phyloP scores from a whole-genome alignment of 1,139 yeast species.

The Yamadazyma pseudoaaseri region DNA sequence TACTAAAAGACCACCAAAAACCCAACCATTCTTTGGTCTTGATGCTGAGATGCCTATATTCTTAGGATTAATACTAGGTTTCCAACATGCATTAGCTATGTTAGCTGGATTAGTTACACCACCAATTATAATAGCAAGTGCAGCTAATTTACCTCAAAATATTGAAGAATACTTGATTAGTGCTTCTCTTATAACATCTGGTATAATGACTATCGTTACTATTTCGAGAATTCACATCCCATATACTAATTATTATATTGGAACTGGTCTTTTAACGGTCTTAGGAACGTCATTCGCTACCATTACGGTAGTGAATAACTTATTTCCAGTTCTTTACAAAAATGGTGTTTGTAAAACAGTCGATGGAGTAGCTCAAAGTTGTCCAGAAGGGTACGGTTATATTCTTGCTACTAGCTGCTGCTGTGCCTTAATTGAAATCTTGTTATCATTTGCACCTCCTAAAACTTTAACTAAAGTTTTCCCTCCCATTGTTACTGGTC shows the following conservation, averaged over 20 bases:
- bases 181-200: conserved; percentile 72
- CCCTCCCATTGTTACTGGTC: conserved; percentile 91
- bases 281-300: conserved; percentile 91
- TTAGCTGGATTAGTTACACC: conserved; percentile 88
- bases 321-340: conserved; percentile 76
- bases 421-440: conserved; percentile 72
- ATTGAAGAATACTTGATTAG: conserved; percentile 72
- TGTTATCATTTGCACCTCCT: conserved; percentile 75
- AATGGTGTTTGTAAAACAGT: conserved; percentile 66
- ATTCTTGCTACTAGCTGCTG: conserved; percentile 75
- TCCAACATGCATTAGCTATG: conserved; percentile 88
- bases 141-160: conserved; percentile 54
- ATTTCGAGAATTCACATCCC: conserved; percentile 77
- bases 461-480: conserved; percentile 64
- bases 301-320: conserved; percentile 72
- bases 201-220: conserved; percentile 70
- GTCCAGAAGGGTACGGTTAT: conserved; percentile 90
- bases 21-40: conserved; percentile 79
- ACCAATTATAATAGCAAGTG: conserved; percentile 63
- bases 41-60: conserved; percentile 76
- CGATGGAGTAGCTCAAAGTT: conserved; percentile 68
- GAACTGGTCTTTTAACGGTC: conserved; percentile 84
- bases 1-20: conserved; percentile 44
- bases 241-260: conserved; percentile 70
- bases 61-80: conserved; percentile 72